Evolutionary conservation across 768 basidiomycete species (phyloP), one percentile per base, ranked within the genome.

Genomic region (Vararia minispora): DNA sequence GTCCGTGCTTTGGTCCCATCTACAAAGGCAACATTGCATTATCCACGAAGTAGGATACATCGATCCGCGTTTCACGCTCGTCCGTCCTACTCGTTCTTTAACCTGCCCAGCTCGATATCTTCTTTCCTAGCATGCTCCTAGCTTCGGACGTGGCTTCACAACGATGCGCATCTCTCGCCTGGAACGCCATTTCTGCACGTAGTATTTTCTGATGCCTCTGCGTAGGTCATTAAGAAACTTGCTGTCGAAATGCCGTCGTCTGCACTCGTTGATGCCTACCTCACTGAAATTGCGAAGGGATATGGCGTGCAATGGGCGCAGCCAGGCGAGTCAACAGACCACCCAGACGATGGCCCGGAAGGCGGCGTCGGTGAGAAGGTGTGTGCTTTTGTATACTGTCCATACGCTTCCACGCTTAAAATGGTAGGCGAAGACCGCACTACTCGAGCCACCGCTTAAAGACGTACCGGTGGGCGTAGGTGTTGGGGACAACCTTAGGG

Each of bases 221-320:
- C 41, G 31, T 53, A 90, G 88, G 73, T 95, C 34, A 60, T 76
- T 30, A 77, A 71, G 51, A 97, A 97, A 57, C 59, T 92, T 11
- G 52, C 62, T 13, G 60, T 79, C 22, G 70, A 67, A 37, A 82
- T 82, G 3, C 94, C 94, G 8, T 65, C 81, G 1, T 22, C 65
- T 6, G 71, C 74, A 22, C 68, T 97, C 5, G 87, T 98, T 7
- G 81, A 95, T 50, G 87, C 74, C 13, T 98, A 97, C 59, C 65
- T 97, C 12, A 60, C 61, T 34, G 91, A 95, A 59, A 97, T 98
- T 47, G 82, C 90, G 1, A 85, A 76, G 55, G 89, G 79, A 8
- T 97, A 95, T 51, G 72, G 75, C 10, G 71, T 91, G 11, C 59
- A 67, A 28, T 92, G 84, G 82, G 52, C 64, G 10, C 20, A 8